Evolutionary conservation across 2,329 filamentous ascomycete genomes (phyloP).

Genomic region (Thelonectria discophora): DNA sequence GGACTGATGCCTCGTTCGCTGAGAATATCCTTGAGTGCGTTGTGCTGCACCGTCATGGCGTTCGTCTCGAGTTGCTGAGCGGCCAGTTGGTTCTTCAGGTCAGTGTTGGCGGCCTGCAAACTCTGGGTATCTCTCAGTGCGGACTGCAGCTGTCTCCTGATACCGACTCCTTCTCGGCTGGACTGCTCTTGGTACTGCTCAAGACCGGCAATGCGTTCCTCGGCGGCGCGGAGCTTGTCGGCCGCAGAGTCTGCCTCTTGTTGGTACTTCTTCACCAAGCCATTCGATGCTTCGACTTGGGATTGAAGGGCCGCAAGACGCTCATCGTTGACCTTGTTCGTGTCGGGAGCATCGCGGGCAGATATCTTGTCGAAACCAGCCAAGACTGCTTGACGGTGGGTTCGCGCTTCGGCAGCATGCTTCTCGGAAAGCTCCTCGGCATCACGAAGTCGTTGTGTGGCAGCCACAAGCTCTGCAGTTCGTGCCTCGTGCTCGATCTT

Average conservation of each 20-base stretch:
- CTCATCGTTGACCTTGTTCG: slow-evolving; percentile 64
- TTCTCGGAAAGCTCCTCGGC: slow-evolving; percentile 89
- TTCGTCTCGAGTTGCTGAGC: slow-evolving; percentile 93
- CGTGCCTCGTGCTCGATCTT: slow-evolving; percentile 84
- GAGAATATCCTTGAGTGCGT: slow-evolving; percentile 91
- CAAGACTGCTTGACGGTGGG: slow-evolving; percentile 84
- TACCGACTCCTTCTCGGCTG: slow-evolving; percentile 88
- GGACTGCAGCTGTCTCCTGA: slow-evolving; percentile 88
- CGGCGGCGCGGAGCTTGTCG: slow-evolving; percentile 88
- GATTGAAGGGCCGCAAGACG: slow-evolving; percentile 78
- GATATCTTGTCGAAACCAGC: slow-evolving; percentile 81
- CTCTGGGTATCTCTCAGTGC: slow-evolving; percentile 84
- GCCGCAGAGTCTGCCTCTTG: slow-evolving; percentile 85
- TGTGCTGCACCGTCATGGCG: slow-evolving; percentile 89
- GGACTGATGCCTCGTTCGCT: slow-evolving; percentile 88
- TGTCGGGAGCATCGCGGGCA: slow-evolving; percentile 59
- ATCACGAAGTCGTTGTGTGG: slow-evolving; percentile 79
- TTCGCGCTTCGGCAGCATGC: slow-evolving; percentile 85
- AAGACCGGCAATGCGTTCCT: slow-evolving; percentile 94
- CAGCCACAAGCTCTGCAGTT: slow-evolving; percentile 78
- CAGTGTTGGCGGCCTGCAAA: slow-evolving; percentile 81
- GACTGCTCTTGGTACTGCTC: slow-evolving; percentile 98
- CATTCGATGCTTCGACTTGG: slow-evolving; percentile 81
- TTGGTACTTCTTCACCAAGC: slow-evolving; percentile 87
- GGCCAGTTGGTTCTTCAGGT: slow-evolving; percentile 83